Evolutionary conservation across 1,284 basidiomycete species (phyloP).

Genomic region (Rhodotorula mucilaginosa): DNA sequence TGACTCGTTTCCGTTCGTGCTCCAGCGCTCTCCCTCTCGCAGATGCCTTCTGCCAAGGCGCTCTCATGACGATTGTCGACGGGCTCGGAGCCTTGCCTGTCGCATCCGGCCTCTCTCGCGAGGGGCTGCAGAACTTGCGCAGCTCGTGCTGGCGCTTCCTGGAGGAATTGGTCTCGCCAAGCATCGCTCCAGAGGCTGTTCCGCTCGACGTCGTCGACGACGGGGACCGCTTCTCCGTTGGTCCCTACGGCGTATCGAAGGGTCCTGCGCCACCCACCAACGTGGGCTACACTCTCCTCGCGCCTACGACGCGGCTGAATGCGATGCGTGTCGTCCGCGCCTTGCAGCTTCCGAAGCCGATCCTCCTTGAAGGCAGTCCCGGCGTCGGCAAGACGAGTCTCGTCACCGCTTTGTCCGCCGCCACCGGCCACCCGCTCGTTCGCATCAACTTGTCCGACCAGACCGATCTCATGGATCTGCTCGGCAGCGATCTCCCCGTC

Average conservation of each 20-base stretch:
- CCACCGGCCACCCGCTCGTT: slow-evolving; percentile 74
- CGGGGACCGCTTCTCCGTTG: slow-evolving; percentile 60
- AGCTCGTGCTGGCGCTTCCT: slow-evolving; percentile 32
- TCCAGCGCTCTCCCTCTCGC: slow-evolving; percentile 25
- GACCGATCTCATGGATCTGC: slow-evolving; percentile 93
- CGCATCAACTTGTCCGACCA: slow-evolving; percentile 99
- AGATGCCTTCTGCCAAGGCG: slow-evolving; percentile 50
- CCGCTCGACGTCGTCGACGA: slow-evolving; percentile 34
- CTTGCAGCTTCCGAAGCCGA: slow-evolving; percentile 84
- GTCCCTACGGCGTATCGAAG: slow-evolving; percentile 69
- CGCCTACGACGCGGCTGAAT: slow-evolving; percentile 85
- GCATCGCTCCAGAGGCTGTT: slow-evolving; percentile 27
- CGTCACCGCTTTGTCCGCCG: slow-evolving; percentile 78
- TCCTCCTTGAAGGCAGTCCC: slow-evolving; percentile 94
- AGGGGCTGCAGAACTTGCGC: slow-evolving; percentile 29
- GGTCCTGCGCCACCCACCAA: slow-evolving; percentile 54
- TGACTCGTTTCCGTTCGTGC: neutral
- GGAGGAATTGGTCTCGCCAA: slow-evolving; percentile 27
- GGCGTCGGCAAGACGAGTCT: slow-evolving; percentile 99
- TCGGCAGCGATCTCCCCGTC: slow-evolving; percentile 93
- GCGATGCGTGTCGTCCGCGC: slow-evolving; percentile 86
- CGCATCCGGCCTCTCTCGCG: slow-evolving; percentile 36
- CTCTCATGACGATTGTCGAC: slow-evolving; percentile 51
- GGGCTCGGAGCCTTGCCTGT: slow-evolving; percentile 48
- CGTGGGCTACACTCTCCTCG: slow-evolving; percentile 71